Evolutionary conservation across 345 rosid species (phyloP), one percentile per base, ranked within the genome.

Genomic region (Murraya paniculata): DNA sequence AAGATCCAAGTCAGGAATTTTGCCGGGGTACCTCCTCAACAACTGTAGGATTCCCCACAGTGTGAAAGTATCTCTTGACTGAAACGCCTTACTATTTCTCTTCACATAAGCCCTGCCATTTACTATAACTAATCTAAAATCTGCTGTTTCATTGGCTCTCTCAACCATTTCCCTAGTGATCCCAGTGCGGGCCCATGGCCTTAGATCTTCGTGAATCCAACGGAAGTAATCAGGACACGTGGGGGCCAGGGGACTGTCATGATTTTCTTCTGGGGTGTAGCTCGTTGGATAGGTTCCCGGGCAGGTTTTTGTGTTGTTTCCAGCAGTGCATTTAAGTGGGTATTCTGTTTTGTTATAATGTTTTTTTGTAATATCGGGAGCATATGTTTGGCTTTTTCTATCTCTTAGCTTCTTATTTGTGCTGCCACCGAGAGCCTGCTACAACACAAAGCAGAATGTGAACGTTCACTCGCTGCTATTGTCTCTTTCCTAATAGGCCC

Each of bases 191-290:
- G 88, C 83, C 98, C 98, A 95, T 24, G 97, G 98, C 62, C 88
- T 82, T 6, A 95, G 91, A 82, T 95, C 98, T 81, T 91, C 97
- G 85, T 93, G 95, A 82, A 95, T 93, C 98, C 98, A 93, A 22
- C 92, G 94, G 92, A 93, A 91, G 90, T 90, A 93, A 2, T 89
- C 90, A 0, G 98, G 98, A 78, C 98, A 95, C 56, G 71, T 62
- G 64, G 85, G 22, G 0, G 78, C 18, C 27, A 82, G 64, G 31
- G 75, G 48, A 70, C 64, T 70, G 80, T 76, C 79, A 0, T 79
- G 82, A 72, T 68, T 78, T 1, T 80, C 82, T 5, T 73, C 71
- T 6, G 55, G 31, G 2, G 74, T 30, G 33, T 27, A n/a, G 1
- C 35, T 57, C 0, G 79, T 61, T 0, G 90, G 90, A 76, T 89